Evolutionary conservation across 345 rosid species (phyloP), one percentile per base, ranked within the genome.

Genomic region (Aquilaria malaccensis): DNA sequence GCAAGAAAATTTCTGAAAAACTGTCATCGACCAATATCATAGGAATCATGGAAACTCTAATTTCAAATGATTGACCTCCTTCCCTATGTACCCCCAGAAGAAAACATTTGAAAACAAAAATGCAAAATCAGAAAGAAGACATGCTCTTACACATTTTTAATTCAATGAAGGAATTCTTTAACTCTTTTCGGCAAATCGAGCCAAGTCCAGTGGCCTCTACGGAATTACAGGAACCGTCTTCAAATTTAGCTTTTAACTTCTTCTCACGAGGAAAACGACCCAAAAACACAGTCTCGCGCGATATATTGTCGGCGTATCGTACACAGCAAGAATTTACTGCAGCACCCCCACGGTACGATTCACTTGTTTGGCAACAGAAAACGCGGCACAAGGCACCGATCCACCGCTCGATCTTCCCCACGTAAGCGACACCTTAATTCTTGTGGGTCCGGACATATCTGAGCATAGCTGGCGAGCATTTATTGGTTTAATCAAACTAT

Each of bases 281-380:
- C 30, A 48, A 29, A 43, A 45, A 48, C 10, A 11, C 13, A 70
- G 61, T 53, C 59, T 67, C 54, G 59, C 79, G 77, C 78, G 83
- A 80, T 52, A 78, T 56, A 67, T 72, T 83, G 88, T 80, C 85
- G 88, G 88, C 75, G 81, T 32, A 59, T 57, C 68, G 60, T 54
- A 47, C 15, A 9, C 6, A 12, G 15, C 7, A 37, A 37, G 7
- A 37, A 56, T 15, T 56, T 14, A 61, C 58, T n/a, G 55, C 15
- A 7, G 51, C 59, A 46, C 46, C 46, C 1, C n/a, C 43, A 11
- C 13, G n/a, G 7, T 37, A 1, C 6, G 30, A 31, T 6, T 10
- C 2, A 13, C 46, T 29, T 9, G 43, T 37, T 9, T 37, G 1
- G 43, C 43, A 37, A 37, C 43, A 52, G 13, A n/a, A n/a, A 59